Evolutionary conservation across 2,329 filamentous ascomycete genomes (phyloP), one percentile per base, ranked within the genome.

Genomic region (Trichoderma guizhouense): DNA sequence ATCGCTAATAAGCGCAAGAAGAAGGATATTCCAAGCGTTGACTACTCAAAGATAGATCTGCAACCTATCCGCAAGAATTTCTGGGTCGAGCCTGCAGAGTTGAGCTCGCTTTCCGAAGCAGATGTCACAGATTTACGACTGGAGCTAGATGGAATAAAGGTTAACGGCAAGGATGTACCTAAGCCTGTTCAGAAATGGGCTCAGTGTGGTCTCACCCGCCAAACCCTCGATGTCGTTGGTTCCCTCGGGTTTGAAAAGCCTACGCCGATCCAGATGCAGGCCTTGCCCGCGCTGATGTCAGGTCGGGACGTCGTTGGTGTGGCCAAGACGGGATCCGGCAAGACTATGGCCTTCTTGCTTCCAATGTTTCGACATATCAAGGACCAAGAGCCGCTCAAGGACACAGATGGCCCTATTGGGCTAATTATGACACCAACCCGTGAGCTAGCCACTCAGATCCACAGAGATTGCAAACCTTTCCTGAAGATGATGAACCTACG

Each of bases 331-430:
- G 96, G 96, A 6, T 98, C 96, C 30, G 96, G 96, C 80, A 99
- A 99, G 84, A 99, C 96, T 0, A 90, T 98, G 77, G 96, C 96
- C 7, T 99, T 98, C 79, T 84, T 97, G 34, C 88, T 99, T 58
- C 96, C 96, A 47, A 98, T 98, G 94, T 98, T 99, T 80, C 90
- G 96, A 71, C 96, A 99, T 80, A 97, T 98, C 83, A 96, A 95
- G 81, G 96, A 98, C 78, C 96, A 99, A 79, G 87, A 90, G 64
- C 90, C 92, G 0, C 84, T 98, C 21, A 93, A 92, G 77, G 90
- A 92, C 57, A 90, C 92, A 74, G 96, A 99, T 79, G 96, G 96
- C 0, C 94, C 96, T 0, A 89, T 99, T 67, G 91, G 91, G 12
- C 82, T 99, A 67, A 93, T 99, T 74, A 92, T 99, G 87, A 96